phyloP scores from a whole-genome alignment of 441 rosid genomes.

The Gossypium schwendimanii region DNA sequence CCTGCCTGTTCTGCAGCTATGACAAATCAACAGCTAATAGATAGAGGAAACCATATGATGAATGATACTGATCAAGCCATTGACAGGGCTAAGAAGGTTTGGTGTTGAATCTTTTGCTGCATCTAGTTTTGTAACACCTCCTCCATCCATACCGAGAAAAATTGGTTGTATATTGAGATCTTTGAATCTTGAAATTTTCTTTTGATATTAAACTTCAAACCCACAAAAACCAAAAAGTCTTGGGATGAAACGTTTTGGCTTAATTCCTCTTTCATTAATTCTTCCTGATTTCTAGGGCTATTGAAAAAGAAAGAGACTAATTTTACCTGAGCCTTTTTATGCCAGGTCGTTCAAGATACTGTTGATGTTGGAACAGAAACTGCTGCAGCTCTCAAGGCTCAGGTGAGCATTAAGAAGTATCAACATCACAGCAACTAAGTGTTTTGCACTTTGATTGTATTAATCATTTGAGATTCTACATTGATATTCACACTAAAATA shows the following conservation, averaged over 20 bases:
- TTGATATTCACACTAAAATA: slow-evolving; percentile 16
- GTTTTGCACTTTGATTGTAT: slow-evolving; percentile 6
- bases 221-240: not conserved
- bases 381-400: slow-evolving; percentile 89
- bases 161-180: not conserved
- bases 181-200: not conserved
- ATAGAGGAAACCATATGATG: slow-evolving; percentile 78
- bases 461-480: slow-evolving; percentile 3
- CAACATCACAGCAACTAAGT: slow-evolving; percentile 6
- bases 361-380: slow-evolving; percentile 89
- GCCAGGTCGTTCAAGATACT: slow-evolving; percentile 87
- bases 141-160: slow-evolving; percentile 2
- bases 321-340: slow-evolving; percentile 5
- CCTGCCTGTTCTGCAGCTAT: slow-evolving; percentile 50
- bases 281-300: not conserved
- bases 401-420: slow-evolving; percentile 41
- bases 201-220: not conserved
- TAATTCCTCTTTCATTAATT: not conserved
- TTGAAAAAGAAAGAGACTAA: slow-evolving; percentile 5
- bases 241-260: not conserved
- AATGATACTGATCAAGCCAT: slow-evolving; percentile 92
- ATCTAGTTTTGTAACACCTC: not conserved
- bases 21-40: slow-evolving; percentile 80
- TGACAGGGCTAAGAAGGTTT: slow-evolving; percentile 83
- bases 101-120: slow-evolving; percentile 4